Evolutionary conservation across 345 rosid species (phyloP), one percentile per base, ranked within the genome.

Genomic region (Isatis tinctoria): DNA sequence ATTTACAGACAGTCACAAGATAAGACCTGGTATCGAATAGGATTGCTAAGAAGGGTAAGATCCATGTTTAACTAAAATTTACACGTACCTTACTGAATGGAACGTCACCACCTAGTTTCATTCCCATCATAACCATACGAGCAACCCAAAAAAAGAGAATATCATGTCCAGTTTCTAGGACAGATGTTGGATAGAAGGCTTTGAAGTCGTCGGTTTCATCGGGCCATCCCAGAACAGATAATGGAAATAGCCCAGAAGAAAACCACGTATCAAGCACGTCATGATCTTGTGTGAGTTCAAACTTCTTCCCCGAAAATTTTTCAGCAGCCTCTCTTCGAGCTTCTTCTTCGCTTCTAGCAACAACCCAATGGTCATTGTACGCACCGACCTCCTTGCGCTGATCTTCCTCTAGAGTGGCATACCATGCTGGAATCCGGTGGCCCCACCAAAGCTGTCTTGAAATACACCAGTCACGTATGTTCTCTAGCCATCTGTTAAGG

Each of bases 391-490:
- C 96, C 83, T 85, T 90, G 56, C 67, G 75, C 53, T 81, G 79
- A 82, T 95, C 99, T 47, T 85, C 96, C 63, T 87, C 98, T 30
- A 90, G 75, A 0, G 88, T 85, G 58, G 83, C 87, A 81, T 92
- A 95, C 98, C 96, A 95, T 14, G 98, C 99, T 51, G 97, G 99
- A 51, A 95, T 83, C 12, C 88, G 87, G 58, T 95, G 98, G 48
- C 98, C 99, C 97, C 98, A 95, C 99, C 98, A 92, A 22, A 95
- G 94, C 82, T 95, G 98, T 87, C 98, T 87, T 27, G 96, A 92
- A 64, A 92, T 74, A 74, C 98, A 95, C 99, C 99, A 92, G 82
- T 95, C 99, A 47, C 90, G 90, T 40, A 92, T 92, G 78, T 88
- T 89, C 79, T 95, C 99, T 70, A 92, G 97, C 99, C 99, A 95